A percentile compares a stretch with the other conserved stretches of the same genome.
Evolutionary conservation across 2,329 filamentous ascomycete species (phyloP).

Genomic region (Pezicula neosporulosa): DNA sequence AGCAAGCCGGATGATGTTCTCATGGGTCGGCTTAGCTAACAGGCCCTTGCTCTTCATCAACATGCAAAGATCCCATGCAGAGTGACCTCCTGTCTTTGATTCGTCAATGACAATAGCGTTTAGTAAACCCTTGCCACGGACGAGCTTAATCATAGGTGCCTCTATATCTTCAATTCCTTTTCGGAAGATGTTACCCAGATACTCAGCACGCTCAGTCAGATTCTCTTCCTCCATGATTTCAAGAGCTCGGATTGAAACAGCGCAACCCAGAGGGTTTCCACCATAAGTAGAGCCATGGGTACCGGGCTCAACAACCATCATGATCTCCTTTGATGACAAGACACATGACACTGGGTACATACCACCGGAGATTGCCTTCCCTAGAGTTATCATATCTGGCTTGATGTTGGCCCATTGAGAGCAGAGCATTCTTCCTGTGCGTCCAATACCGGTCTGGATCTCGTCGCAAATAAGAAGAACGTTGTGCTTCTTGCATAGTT

Average conservation of each 20-base stretch:
- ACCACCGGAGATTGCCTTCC: slow-evolving; percentile 96
- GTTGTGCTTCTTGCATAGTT: slow-evolving; percentile 91
- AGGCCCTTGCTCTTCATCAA: slow-evolving; percentile 93
- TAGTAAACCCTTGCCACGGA: slow-evolving; percentile 89
- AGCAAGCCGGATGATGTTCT: slow-evolving; percentile 98
- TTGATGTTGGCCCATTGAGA: slow-evolving; percentile 93
- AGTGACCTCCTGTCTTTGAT: slow-evolving; percentile 75
- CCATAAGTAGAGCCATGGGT: slow-evolving; percentile 99
- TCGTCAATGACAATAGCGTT: slow-evolving; percentile 98
- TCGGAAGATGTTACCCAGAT: slow-evolving; percentile 79
- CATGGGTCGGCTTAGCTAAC: slow-evolving; percentile 95
- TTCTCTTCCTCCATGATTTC: slow-evolving; percentile 92
- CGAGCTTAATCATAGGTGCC: slow-evolving; percentile 73
- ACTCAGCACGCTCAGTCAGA: slow-evolving; percentile 78
- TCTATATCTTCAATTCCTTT: slow-evolving; percentile 72
- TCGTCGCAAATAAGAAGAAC: slow-evolving; percentile 96
- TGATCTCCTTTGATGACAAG: slow-evolving; percentile 81
- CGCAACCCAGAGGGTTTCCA: slow-evolving; percentile 92
- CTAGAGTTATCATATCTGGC: slow-evolving; percentile 89
- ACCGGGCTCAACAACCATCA: slow-evolving; percentile 93
- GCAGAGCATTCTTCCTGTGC: slow-evolving; percentile 91
- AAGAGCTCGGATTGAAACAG: slow-evolving; percentile 90
- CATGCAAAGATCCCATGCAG: slow-evolving; percentile 95
- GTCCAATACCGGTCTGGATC: slow-evolving; percentile 96
- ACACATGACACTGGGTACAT: slow-evolving; percentile 99